A percentile compares a stretch with the other conserved stretches of the same genome.
Evolutionary conservation across 2,329 filamentous ascomycete genomes (phyloP).

Genomic region (Fusarium sp.): DNA sequence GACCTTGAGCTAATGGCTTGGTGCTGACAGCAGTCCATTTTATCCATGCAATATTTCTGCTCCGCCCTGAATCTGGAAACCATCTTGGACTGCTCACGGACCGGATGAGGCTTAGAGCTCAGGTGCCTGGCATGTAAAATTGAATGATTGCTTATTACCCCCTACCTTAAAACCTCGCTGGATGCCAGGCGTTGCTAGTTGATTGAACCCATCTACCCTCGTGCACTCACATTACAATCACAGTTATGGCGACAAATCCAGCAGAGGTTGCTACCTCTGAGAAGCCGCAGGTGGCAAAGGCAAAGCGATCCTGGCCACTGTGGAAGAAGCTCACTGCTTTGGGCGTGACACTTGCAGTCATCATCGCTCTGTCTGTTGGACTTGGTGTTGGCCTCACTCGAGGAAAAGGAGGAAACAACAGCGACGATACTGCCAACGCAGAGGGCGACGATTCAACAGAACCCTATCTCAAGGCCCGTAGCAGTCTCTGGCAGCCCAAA

Average conservation of each 20-base stretch:
- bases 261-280: slow-evolving; percentile 3
- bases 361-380: slow-evolving; percentile 63
- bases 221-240: background rate
- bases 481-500: slow-evolving; percentile 62
- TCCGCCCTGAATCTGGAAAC: slow-evolving; percentile 26
- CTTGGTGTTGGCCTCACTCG: slow-evolving; percentile 65
- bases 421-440: slow-evolving; percentile 24
- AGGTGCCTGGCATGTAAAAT: slow-evolving; percentile 22
- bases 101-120: slow-evolving; percentile 33
- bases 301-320: slow-evolving; percentile 41
- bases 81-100: background rate
- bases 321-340: slow-evolving; percentile 49
- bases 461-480: slow-evolving; percentile 35
- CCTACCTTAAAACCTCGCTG: slow-evolving; percentile 5
- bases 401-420: slow-evolving; percentile 42
- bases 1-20: slow-evolving; percentile 18
- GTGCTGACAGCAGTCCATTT: slow-evolving; percentile 26
- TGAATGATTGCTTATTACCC: background rate
- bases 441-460: slow-evolving; percentile 39
- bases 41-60: slow-evolving; percentile 26
- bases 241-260: slow-evolving; percentile 18
- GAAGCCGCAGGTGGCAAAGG: slow-evolving; percentile 13
- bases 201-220: background rate
- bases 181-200: background rate
- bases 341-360: slow-evolving; percentile 41